Percentiles rank a stretch among this genome's conserved stretches.
phyloP scores from a whole-genome alignment of 1,284 basidiomycete genomes.

The Irpex sp. region DNA sequence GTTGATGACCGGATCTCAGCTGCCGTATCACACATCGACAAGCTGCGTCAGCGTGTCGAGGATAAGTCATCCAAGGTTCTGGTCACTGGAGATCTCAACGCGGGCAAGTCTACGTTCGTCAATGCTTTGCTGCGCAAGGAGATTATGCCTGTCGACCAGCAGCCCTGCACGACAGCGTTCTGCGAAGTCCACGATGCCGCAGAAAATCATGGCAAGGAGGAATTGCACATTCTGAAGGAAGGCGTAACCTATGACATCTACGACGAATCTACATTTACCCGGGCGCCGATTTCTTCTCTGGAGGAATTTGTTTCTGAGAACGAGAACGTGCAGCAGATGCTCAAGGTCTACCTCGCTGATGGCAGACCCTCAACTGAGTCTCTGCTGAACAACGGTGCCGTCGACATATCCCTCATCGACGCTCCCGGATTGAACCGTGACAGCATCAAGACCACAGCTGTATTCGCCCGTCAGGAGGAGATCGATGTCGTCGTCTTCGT shows the following conservation, averaged over 20 bases:
- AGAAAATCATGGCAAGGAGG: constrained; percentile 78
- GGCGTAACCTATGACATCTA: constrained; percentile 67
- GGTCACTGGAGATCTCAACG: constrained; percentile 98
- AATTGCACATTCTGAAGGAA: constrained; percentile 78
- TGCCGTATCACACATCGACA: constrained; percentile 79
- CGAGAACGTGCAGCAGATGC: constrained; percentile 65
- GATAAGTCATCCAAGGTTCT: constrained; percentile 96
- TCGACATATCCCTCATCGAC: constrained; percentile 98
- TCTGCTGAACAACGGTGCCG: constrained; percentile 92
- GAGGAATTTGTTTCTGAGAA: constrained; percentile 83
- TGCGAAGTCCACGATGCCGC: constrained; percentile 95
- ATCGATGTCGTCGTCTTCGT: constrained; percentile 99
- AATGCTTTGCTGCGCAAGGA: constrained; percentile 89
- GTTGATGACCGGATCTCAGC: constrained; percentile 84
- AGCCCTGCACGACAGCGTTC: constrained; percentile 96
- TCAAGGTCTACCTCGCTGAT: constrained; percentile 86
- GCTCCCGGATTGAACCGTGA: constrained; percentile 98
- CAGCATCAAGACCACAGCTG: constrained; percentile 91
- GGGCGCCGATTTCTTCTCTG: constrained; percentile 66
- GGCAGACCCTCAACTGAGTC: constrained; percentile 73
- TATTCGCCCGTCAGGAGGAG: constrained; percentile 96
- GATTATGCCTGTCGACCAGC: constrained; percentile 97
- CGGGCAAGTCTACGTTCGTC: constrained; percentile 98
- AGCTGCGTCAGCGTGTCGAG: constrained; percentile 82
- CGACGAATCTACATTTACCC: constrained; percentile 78